These are phyloP conservation scores for Bipolaris zeicola DNA, from an alignment of 2,329 filamentous ascomycete genomes.

Conservation along the genomic window DNA sequence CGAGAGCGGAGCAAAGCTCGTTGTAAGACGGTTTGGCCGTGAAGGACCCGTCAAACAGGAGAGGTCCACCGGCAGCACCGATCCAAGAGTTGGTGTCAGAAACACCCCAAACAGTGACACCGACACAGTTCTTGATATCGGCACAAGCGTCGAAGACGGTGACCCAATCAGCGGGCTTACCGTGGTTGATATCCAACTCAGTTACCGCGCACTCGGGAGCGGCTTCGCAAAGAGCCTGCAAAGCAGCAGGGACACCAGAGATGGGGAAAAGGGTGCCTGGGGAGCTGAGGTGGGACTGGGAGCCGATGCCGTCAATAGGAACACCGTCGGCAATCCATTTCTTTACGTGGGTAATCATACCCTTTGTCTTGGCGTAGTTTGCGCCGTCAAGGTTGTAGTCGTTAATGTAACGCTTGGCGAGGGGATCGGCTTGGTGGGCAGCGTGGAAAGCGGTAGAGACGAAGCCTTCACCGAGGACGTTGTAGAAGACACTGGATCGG, in stretches of 20 bases:
- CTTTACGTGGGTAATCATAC: conserved; percentile 64
- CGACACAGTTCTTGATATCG: conserved; percentile 63
- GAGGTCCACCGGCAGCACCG: conserved; percentile 41
- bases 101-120: conserved; percentile 67
- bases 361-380: conserved; percentile 62
- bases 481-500: conserved; percentile 67
- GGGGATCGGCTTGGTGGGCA: conserved; percentile 68
- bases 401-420: conserved; percentile 76
- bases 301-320: conserved; percentile 69
- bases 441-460: conserved; percentile 72
- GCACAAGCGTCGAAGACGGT: conserved; percentile 62
- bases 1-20: conserved; percentile 26
- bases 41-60: conserved; percentile 52
- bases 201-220: conserved; percentile 67
- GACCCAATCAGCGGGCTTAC: conserved; percentile 63
- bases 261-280: conserved; percentile 47
- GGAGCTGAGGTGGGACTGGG: conserved; percentile 60
- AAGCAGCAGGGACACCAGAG: conserved; percentile 54
- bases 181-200: conserved; percentile 69
- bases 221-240: conserved; percentile 59
- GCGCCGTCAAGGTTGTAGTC: conserved; percentile 68
- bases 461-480: conserved; percentile 72
- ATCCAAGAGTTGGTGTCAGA: conserved; percentile 53
- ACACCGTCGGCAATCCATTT: conserved; percentile 67
- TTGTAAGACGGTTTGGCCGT: conserved; percentile 51